Percentiles rank a stretch among this genome's conserved stretches.
These are phyloP conservation scores for Chenopodium formosanum DNA, from an alignment of 148 eudicot species.

Conservation along the genomic window DNA sequence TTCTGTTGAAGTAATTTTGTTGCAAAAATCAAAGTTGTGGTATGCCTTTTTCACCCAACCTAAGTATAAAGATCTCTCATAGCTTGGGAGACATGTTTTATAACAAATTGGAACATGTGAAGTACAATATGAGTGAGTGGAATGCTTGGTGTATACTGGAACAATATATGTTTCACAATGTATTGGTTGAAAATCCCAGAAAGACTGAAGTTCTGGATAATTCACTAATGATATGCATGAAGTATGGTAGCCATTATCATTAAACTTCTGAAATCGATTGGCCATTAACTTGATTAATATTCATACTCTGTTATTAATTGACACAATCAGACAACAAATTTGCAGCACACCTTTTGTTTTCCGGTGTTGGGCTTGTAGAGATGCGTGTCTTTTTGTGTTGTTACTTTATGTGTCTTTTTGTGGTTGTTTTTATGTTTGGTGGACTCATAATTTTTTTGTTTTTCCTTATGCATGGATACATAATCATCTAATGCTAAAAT, in stretches of 20 bases:
- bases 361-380: not conserved
- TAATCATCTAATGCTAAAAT: no score
- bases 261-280: not conserved
- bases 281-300: not conserved
- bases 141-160: not conserved
- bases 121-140: no score
- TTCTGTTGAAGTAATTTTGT: no score
- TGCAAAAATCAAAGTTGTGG: no score
- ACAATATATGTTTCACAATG: not conserved
- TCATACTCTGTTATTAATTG: not conserved
- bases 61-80: no score
- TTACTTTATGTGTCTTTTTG: no score
- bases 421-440: no score
- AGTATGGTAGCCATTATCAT: not conserved
- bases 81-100: no score
- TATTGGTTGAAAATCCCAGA: not conserved
- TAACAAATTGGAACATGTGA: no score
- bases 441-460: no score
- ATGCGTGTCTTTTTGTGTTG: no score
- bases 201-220: not conserved
- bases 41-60: no score
- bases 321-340: not conserved
- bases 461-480: slow-evolving; percentile 27
- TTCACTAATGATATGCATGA: not conserved
- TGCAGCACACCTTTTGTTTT: not conserved